These are phyloP conservation scores for Tricharina praecox DNA, from an alignment of 495 filamentous ascomycete genomes.

Conservation along the genomic window DNA sequence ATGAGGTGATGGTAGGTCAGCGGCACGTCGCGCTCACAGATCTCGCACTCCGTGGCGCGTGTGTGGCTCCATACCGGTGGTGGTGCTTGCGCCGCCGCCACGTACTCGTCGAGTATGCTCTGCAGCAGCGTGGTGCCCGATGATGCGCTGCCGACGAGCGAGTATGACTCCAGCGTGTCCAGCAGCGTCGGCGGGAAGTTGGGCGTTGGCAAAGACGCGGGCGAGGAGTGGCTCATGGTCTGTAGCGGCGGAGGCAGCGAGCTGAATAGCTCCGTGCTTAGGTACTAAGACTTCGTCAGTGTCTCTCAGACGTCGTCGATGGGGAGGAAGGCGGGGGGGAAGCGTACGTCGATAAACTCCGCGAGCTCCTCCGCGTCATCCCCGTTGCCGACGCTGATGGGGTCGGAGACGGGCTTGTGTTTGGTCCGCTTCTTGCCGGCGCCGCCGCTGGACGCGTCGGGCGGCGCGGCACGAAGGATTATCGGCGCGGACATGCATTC, in stretches of 20 bases:
- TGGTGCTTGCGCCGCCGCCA: background rate
- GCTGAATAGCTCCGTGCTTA: background rate
- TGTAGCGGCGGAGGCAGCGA: background rate
- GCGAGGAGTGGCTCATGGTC: background rate
- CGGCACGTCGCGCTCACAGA: conserved; percentile 62
- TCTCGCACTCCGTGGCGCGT: conserved; percentile 40
- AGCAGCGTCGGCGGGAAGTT: background rate
- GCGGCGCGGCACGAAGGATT: conserved; percentile 26
- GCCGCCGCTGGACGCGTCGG: background rate
- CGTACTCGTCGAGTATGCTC: background rate
- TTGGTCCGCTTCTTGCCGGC: background rate
- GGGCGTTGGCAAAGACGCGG: background rate
- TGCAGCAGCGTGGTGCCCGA: conserved; percentile 1
- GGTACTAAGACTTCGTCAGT: too few species aligned
- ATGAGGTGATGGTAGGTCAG: conserved; percentile 76
- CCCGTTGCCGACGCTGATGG: background rate
- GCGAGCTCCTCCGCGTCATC: background rate
- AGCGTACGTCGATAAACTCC: background rate
- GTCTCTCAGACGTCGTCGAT: too few species aligned
- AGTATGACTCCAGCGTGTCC: background rate
- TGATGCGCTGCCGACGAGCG: too few species aligned
- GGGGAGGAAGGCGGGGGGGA: conserved; percentile 28
- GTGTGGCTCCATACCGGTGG: background rate
- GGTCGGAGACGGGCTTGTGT: background rate
- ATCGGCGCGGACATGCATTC: conserved; percentile 46